Evolutionary conservation across 192 early-diverging fungal genomes (phyloP).

Genomic region (Thamnidium elegans): DNA sequence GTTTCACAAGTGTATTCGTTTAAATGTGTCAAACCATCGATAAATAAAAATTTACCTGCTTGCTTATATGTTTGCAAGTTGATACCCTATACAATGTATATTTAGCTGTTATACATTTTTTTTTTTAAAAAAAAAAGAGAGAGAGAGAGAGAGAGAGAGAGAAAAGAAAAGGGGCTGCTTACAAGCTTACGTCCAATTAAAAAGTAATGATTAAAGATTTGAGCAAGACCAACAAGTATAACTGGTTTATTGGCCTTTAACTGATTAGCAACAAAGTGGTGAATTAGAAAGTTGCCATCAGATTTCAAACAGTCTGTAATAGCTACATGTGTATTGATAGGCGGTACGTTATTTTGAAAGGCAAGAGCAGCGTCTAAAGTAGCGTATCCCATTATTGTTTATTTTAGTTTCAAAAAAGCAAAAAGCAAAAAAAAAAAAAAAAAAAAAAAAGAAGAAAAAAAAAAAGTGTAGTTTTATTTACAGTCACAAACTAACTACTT

Average conservation of each 20-base stretch:
- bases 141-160: too few relatives aligned
- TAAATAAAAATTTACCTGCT: constrained; percentile 46
- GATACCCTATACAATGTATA: constrained; percentile 34
- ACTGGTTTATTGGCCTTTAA: constrained; percentile 53
- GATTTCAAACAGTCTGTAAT: constrained; percentile 55
- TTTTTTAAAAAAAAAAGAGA: background rate
- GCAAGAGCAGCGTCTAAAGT: constrained; percentile 46
- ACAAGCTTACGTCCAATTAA: constrained; percentile 58
- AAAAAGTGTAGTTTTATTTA: background rate
- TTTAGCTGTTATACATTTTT: too few relatives aligned
- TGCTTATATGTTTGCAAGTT: constrained; percentile 46
- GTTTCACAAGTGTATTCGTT: constrained; percentile 38
- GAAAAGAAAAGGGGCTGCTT: too few relatives aligned
- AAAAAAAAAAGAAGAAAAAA: constrained; percentile 4
- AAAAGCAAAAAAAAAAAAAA: background rate
- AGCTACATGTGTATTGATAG: constrained; percentile 42
- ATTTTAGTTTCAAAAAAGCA: background rate
- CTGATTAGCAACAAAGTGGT: constrained; percentile 61
- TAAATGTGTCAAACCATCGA: constrained; percentile 57
- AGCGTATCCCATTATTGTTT: constrained; percentile 44
- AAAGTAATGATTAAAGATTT: constrained; percentile 59
- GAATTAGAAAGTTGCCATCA: constrained; percentile 58
- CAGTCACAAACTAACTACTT: background rate
- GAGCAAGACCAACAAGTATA: constrained; percentile 53
- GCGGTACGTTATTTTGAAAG: constrained; percentile 42